These are phyloP conservation scores for Polychytrium aggregatum DNA, from an alignment of 192 early-diverging fungal species.

Conservation along the genomic window DNA sequence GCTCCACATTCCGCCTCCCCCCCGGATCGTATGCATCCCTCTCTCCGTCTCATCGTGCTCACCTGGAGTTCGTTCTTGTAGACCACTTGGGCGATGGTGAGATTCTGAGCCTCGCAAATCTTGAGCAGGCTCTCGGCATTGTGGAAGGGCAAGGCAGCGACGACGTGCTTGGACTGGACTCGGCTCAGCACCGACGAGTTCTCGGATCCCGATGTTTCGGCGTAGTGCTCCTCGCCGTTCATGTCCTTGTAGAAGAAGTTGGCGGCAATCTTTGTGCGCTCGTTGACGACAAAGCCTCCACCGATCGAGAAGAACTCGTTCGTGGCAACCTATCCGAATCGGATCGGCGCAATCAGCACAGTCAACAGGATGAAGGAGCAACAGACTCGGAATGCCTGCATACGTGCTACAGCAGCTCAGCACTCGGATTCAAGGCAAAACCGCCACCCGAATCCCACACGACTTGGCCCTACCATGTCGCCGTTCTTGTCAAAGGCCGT, in stretches of 20 bases:
- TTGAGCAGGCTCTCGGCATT: slow-evolving; percentile 67
- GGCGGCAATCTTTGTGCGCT: slow-evolving; percentile 66
- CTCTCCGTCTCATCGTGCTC: too few species aligned
- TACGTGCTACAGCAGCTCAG: background rate
- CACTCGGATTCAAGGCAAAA: too few species aligned
- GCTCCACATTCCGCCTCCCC: too few species aligned
- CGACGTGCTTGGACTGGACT: slow-evolving; percentile 32
- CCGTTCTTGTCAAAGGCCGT: slow-evolving; percentile 70
- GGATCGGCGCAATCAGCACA: background rate
- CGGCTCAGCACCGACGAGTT: too few species aligned
- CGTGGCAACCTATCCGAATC: slow-evolving; percentile 49
- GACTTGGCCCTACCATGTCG: slow-evolving; percentile 53
- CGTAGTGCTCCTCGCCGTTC: background rate
- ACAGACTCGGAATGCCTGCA: background rate
- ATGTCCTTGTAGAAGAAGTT: slow-evolving; percentile 31
- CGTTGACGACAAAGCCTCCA: slow-evolving; percentile 93
- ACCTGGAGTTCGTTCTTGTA: slow-evolving; percentile 80
- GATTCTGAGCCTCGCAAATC: slow-evolving; percentile 67
- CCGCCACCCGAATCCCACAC: too few species aligned
- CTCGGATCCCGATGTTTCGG: slow-evolving; percentile 2
- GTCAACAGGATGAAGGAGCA: too few species aligned
- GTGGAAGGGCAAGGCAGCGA: slow-evolving; percentile 75
- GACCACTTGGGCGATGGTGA: slow-evolving; percentile 93
- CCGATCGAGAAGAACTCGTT: slow-evolving; percentile 96
- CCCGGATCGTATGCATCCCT: too few species aligned